Percentiles rank a stretch among this genome's conserved stretches.
Conservation (phyloP, 2,329 filamentous ascomycete species). For the Paraphaeosphaeria sporulosa region DNA sequence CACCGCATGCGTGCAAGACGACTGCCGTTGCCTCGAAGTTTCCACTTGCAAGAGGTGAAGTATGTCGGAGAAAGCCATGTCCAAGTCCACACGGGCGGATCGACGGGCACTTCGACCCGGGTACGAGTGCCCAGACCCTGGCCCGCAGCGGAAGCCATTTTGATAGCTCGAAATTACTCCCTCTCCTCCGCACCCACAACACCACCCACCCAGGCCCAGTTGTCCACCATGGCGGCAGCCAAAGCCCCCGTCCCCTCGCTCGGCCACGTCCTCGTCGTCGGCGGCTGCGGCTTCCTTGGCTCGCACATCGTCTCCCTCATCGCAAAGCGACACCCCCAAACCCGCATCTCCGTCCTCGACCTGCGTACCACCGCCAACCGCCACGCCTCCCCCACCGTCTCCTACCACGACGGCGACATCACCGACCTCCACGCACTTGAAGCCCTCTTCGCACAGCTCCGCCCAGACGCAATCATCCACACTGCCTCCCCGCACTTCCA, state of each 20-base stretch:
- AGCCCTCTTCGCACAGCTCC: slow-evolving; percentile 52
- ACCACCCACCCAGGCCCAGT: slow-evolving; percentile 21
- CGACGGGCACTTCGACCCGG: neutral
- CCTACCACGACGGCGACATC: slow-evolving; percentile 60
- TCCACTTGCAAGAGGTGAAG: too few relatives aligned
- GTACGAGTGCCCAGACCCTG: neutral
- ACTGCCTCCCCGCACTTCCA: slow-evolving; percentile 57
- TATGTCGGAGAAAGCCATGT: neutral
- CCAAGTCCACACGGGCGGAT: neutral
- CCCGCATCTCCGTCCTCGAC: slow-evolving; percentile 57
- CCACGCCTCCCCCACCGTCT: slow-evolving; percentile 50
- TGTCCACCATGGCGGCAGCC: slow-evolving; percentile 16
- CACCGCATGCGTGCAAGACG: neutral
- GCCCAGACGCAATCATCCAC: slow-evolving; percentile 58
- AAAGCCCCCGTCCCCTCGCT: slow-evolving; percentile 38
- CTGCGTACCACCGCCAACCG: slow-evolving; percentile 53
- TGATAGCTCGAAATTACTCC: neutral
- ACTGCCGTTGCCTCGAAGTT: too few relatives aligned
- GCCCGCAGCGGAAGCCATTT: neutral
- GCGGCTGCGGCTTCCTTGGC: slow-evolving; percentile 61
- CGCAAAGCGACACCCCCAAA: slow-evolving; percentile 49
- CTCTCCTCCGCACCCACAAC: slow-evolving; percentile 1
- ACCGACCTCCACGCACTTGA: slow-evolving; percentile 54
- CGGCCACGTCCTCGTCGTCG: slow-evolving; percentile 58
- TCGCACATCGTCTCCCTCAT: slow-evolving; percentile 60